Base-by-base conservation (phyloP, 2,329 filamentous ascomycete species). In the Anisogramma anomala region DNA sequence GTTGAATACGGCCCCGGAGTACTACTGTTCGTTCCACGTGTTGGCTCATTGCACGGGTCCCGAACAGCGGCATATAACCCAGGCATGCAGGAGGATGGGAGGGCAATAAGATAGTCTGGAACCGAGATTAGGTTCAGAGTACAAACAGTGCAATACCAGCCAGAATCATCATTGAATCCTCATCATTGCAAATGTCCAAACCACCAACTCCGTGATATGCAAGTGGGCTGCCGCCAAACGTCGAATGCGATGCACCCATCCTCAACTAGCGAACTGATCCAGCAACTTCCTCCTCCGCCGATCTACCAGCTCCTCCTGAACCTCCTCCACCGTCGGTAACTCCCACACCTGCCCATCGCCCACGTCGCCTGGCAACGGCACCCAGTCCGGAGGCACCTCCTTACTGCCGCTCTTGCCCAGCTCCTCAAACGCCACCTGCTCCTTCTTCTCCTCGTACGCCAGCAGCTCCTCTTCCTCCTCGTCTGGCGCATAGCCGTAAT, bases 401-500 rank as follows among this genome's bases (percentile, higher is more conserved):
- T 47, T 47, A 4, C 45, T 43, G 15, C 47, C 72, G 11, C 64
- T 68, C 41, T 66, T 66, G 48, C 80, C 59, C 53, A 94, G 65
- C 47, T 76, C 70, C 53, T 86, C 79, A 46, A 76, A 69, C 0
- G 87, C 86, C 58, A 93, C 83, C 50, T 77, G 73, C 68, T 96
- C 91, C 65, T 87, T 91, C 55, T 76, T 69, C 33, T 67, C 72
- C 68, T 98, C 91, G 58, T 93, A 94, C 38, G 69, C 75, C 48
- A 95, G 59, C 55, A 96, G 58, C 33, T 72, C 77, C 0, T 82
- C 84, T 58, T 94, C 86, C 61, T 96, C 91, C 60, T 96, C 88
- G 52, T 88, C 85, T 6, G 88, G 72, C 47, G 87, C 88, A 60
- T 94, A 98, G 30, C 91, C 91, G 60, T 95, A 98, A 62, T 98